phyloP scores from a whole-genome alignment of 768 basidiomycete species.

The Mycena olivaceomarginata region DNA sequence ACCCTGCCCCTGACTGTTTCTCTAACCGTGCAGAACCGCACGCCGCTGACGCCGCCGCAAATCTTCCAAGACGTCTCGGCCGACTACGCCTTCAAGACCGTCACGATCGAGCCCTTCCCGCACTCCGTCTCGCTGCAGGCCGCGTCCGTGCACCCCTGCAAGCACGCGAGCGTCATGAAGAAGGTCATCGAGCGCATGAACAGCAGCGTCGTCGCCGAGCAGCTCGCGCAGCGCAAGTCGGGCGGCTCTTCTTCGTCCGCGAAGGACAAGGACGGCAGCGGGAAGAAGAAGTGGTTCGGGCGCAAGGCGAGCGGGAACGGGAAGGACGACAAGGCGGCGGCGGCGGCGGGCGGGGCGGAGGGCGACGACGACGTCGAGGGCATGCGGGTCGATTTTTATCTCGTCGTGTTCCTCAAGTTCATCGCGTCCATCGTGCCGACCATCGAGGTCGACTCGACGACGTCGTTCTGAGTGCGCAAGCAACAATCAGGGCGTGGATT shows the following conservation, averaged over 20 bases:
- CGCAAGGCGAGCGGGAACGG: slow-evolving; percentile 80
- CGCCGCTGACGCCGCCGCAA: slow-evolving; percentile 90
- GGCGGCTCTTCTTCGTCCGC: slow-evolving; percentile 31
- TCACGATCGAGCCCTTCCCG: slow-evolving; percentile 99
- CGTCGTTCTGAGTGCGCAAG: slow-evolving; percentile 70
- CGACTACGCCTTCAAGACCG: slow-evolving; percentile 98
- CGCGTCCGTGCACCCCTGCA: slow-evolving; percentile 98
- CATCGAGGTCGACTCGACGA: slow-evolving; percentile 97
- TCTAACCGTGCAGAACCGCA: slow-evolving; percentile 78
- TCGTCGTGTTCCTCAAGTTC: slow-evolving; percentile 99
- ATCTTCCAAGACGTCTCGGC: slow-evolving; percentile 98
- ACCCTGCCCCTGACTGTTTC: neutral
- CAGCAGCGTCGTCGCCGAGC: slow-evolving; percentile 87
- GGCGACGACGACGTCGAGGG: slow-evolving; percentile 88
- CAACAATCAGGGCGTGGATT: slow-evolving; percentile 29
- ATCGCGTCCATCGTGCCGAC: slow-evolving; percentile 99
- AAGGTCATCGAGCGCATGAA: slow-evolving; percentile 99
- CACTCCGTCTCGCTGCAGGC: slow-evolving; percentile 90
- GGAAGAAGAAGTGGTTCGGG: slow-evolving; percentile 93
- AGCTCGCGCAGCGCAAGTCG: slow-evolving; percentile 80
- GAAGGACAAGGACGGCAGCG: slow-evolving; percentile 65
- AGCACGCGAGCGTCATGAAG: slow-evolving; percentile 99
- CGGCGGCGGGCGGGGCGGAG: slow-evolving; percentile 44
- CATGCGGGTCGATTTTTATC: slow-evolving; percentile 98
- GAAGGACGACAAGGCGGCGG: slow-evolving; percentile 70